phyloP scores from a whole-genome alignment of 2,329 filamentous ascomycete genomes.

The Arthrobotrys sphaeroides region DNA sequence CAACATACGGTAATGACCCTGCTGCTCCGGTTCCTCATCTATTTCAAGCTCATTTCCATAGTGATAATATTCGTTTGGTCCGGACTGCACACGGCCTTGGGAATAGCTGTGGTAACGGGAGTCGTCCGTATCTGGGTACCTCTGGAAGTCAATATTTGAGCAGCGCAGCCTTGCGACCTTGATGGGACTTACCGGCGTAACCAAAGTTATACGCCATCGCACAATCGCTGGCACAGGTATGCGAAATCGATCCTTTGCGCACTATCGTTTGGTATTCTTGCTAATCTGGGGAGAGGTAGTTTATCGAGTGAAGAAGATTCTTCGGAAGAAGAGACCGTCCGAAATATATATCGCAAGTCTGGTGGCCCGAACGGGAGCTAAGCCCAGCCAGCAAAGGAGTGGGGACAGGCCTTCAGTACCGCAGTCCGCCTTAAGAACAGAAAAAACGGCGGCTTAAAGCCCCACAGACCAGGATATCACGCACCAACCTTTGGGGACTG shows the following conservation, averaged over 20 bases:
- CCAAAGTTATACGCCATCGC: not conserved
- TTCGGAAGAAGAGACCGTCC: not conserved
- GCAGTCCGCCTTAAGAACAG: slow-evolving; percentile 21
- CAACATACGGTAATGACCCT: not conserved
- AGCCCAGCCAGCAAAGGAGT: not conserved
- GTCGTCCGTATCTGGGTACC: slow-evolving; percentile 12
- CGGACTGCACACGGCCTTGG: not conserved
- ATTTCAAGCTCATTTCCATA: slow-evolving; percentile 12
- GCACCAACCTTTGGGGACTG: not conserved
- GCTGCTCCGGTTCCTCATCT: not conserved
- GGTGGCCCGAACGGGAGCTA: slow-evolving; percentile 16
- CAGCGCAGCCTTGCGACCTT: not conserved
- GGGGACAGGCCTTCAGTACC: not conserved
- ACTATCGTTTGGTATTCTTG: not conserved
- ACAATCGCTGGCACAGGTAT: not conserved
- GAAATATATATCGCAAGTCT: slow-evolving; percentile 26
- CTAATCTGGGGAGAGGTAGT: not conserved
- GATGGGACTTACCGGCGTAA: not conserved
- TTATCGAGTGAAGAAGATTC: slow-evolving; percentile 3
- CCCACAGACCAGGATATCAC: not conserved
- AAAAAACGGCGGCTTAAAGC: slow-evolving; percentile 24
- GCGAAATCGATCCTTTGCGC: not conserved
- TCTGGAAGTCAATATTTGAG: not conserved
- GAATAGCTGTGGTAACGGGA: not conserved
- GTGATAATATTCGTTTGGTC: not conserved